These are phyloP conservation scores for Leccinum fibrillosum DNA, from an alignment of 768 basidiomycete genomes.

Conservation along the genomic window DNA sequence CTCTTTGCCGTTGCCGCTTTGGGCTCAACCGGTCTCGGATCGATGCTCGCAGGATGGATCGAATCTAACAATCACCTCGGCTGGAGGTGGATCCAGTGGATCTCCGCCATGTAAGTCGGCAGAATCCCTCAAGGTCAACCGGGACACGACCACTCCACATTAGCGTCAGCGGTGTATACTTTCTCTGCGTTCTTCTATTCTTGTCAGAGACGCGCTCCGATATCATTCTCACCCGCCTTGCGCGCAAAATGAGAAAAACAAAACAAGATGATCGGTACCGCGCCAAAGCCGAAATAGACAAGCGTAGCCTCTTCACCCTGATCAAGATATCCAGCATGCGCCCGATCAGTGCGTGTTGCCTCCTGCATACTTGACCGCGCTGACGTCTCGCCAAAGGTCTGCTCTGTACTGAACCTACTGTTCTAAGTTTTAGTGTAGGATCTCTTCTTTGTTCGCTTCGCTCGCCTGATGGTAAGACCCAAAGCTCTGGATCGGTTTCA, in stretches of 20 bases:
- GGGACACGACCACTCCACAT: neutral
- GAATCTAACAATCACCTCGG: constrained; percentile 53
- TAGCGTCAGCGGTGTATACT: constrained; percentile 52
- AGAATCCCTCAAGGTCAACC: neutral
- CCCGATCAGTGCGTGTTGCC: constrained; percentile 59
- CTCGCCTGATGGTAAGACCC: neutral
- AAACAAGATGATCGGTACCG: constrained; percentile 63
- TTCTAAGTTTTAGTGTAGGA: constrained; percentile 67
- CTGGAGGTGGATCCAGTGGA: constrained; percentile 88
- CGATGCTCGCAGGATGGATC: constrained; percentile 63
- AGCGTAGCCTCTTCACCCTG: constrained; percentile 49
- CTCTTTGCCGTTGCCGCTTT: constrained; percentile 63
- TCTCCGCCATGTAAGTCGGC: constrained; percentile 55
- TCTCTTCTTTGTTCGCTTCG: neutral
- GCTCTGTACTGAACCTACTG: constrained; percentile 56
- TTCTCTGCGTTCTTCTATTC: constrained; percentile 48
- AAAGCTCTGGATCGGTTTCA: constrained; percentile 70
- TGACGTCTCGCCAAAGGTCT: constrained; percentile 14
- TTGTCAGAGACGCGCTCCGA: constrained; percentile 73
- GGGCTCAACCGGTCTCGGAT: constrained; percentile 60
- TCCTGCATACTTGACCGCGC: neutral
- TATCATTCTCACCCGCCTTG: constrained; percentile 66
- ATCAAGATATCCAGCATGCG: constrained; percentile 70
- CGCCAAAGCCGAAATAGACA: constrained; percentile 62
- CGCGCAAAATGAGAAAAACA: constrained; percentile 58